Conservation (phyloP, 2,329 filamentous ascomycete species). For the Fusarium poae region DNA sequence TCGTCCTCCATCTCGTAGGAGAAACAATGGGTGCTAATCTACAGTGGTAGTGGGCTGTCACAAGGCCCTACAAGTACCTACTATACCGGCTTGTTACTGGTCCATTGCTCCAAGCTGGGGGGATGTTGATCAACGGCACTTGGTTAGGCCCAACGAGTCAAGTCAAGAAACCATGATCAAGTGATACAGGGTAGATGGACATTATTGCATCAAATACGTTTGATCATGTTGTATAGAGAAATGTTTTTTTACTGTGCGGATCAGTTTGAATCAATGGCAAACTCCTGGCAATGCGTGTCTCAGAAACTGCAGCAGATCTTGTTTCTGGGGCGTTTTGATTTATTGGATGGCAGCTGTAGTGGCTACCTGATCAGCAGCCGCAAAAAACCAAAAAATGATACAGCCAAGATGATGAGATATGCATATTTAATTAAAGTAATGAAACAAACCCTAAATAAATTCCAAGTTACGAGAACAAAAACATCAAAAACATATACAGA, state of each 20-base stretch:
- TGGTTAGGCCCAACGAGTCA: conserved; percentile 4
- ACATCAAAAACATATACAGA: not conserved
- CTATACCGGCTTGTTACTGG: not conserved
- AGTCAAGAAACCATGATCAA: not conserved
- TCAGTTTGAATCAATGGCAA: conserved; percentile 4
- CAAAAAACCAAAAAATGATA: not conserved
- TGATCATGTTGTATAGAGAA: not conserved
- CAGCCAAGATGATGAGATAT: not conserved
- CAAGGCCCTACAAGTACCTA: not conserved
- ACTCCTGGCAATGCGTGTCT: conserved; percentile 21
- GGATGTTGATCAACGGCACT: conserved; percentile 18
- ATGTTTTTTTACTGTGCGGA: not conserved
- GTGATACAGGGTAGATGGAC: conserved; percentile 22
- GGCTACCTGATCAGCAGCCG: not conserved
- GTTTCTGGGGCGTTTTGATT: not conserved
- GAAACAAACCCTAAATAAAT: not conserved
- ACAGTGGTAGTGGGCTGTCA: not conserved
- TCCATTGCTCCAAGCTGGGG: not conserved
- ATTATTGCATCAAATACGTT: not conserved
- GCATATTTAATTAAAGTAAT: not conserved
- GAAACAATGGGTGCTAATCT: not conserved
- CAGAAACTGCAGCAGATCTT: conserved; percentile 25
- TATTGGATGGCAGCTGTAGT: not conserved
- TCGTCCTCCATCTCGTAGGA: conserved; percentile 15
- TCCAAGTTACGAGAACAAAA: not conserved